Percentiles rank a stretch among this genome's conserved stretches.
phyloP scores from a whole-genome alignment of 129 eudicot genomes.

The Helianthus tuberosus region DNA sequence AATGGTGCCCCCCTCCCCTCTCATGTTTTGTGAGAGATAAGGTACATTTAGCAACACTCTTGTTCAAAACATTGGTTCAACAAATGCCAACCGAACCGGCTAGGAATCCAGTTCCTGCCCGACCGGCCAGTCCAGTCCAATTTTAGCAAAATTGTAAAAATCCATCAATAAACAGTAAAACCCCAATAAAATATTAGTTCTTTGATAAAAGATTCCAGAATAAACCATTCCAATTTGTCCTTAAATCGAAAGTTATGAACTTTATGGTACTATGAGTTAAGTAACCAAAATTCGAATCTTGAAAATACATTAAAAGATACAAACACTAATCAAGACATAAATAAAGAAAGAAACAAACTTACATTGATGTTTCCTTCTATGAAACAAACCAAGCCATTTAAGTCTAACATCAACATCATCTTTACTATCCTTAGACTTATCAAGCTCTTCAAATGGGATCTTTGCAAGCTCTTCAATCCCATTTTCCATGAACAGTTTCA shows the following conservation, averaged over 20 bases:
- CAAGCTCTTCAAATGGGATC: constrained; percentile 70
- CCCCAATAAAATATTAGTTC: background rate
- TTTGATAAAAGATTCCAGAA: background rate
- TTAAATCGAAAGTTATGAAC: no score
- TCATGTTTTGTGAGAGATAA: no score
- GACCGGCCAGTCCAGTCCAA: no score
- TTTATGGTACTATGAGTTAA: background rate
- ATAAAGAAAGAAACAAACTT: constrained; percentile 26
- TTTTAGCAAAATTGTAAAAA: background rate
- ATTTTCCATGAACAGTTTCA: constrained; percentile 82
- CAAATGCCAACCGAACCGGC: no score
- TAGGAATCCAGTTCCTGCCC: no score
- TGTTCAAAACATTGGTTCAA: no score
- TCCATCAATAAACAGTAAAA: background rate
- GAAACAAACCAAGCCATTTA: constrained; percentile 98
- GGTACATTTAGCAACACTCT: no score
- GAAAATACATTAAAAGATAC: background rate
- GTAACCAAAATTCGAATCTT: background rate
- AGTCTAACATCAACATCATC: constrained; percentile 96
- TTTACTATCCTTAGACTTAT: constrained; percentile 58
- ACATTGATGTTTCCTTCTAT: constrained; percentile 96
- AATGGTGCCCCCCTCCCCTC: no score
- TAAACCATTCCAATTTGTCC: no score
- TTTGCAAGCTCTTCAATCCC: constrained; percentile 83
- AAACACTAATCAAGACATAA: background rate